Evolutionary conservation across 306 rosid genomes (phyloP).

Genomic region (Malus domestica): ASM211411v1 NC_041793.1:45940001-45940500

Average conservation of each 20-base stretch:
- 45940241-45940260: slow-evolving; percentile 2
- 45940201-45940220: background rate
- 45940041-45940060: slow-evolving; percentile 39
- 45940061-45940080: background rate
- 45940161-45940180: background rate
- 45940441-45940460: no score
- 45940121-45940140: background rate
- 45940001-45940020: slow-evolving; percentile 73
- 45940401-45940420: no score
- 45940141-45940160: background rate
- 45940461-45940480: fast-evolving
- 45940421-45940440: no score
- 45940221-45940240: slow-evolving; percentile 36
- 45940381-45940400: no score
- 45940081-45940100: background rate
- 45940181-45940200: background rate
- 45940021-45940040: slow-evolving; percentile 45
- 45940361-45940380: no score
- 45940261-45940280: background rate
- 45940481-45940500: fast-evolving
- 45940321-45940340: no score
- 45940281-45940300: no score
- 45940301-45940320: no score
- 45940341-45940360: no score
- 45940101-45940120: background rate